Evolutionary conservation across 2,329 filamentous ascomycete species (phyloP), one percentile per base, ranked within the genome.

Genomic region (Talaromyces sp.): DNA sequence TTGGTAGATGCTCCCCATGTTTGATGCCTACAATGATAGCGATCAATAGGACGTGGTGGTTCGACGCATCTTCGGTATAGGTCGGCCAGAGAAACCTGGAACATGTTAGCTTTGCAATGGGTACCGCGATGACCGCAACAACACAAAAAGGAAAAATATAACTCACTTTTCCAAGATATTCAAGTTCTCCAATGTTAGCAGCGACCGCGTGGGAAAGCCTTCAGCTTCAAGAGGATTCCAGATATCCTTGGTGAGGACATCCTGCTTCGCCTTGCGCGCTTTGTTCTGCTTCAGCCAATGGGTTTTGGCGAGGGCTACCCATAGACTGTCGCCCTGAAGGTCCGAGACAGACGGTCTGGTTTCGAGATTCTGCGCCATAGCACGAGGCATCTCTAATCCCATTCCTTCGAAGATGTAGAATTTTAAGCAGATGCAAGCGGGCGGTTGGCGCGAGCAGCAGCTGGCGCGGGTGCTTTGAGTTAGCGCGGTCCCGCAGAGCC

Each of bases 81-180:
- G 89, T 91, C 52, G 94, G 94, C 94, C 94, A 99, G 29, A 99
- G 83, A 72, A 96, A 97, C 70, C 91, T 90, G 62, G 14, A 35
- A 41, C 4, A 59, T 60, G 64, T 63, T 59, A 58, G 66, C 71
- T 63, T 70, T 5, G 19, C 19, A 46, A 1, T n/a, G 0, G 3
- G n/a, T 8, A 21, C n/a, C 3, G n/a, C 10, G 41, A 4, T 7
- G 8, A 10, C 6, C 3, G 26, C 19, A 48, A 57, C 12, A 2
- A 26, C 21, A 31, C 21, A 35, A 6, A 6, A 38, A 24, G 21
- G 9, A 24, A 24, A 46, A 11, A 24, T 8, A 24, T 10, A n/a
- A 57, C 38, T 6, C 77, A 90, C 88, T 84, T 89, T 74, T 99
- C 94, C 61, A 99, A 77, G 48, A 92, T 86, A 78, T 97, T 94